Percentiles rank a stretch among this genome's conserved stretches.
These are phyloP conservation scores for Podila clonocystis DNA, from an alignment of 192 early-diverging fungal genomes.

Conservation along the genomic window DNA sequence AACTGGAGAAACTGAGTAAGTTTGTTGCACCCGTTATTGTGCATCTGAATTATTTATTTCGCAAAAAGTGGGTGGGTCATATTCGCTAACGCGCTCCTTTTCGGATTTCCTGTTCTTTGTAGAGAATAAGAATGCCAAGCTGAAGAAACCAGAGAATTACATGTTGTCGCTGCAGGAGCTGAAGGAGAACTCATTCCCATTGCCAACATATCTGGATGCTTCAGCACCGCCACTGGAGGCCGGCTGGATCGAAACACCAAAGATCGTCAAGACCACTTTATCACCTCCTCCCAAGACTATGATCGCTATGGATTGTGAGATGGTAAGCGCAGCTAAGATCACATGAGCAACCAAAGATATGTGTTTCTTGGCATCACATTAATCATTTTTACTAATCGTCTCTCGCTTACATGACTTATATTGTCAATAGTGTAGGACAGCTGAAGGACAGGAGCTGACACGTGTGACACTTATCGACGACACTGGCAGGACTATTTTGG, in stretches of 20 bases:
- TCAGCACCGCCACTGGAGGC: slow-evolving; percentile 15
- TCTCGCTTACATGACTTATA: neutral
- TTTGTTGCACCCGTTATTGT: neutral
- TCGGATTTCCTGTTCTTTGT: neutral
- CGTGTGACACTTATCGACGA: slow-evolving; percentile 62
- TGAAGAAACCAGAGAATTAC: slow-evolving; percentile 53
- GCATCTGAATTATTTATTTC: neutral
- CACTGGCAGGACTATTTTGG: slow-evolving; percentile 51
- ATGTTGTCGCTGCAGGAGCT: slow-evolving; percentile 54
- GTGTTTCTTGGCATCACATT: neutral
- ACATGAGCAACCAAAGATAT: neutral
- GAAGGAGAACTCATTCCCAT: slow-evolving; percentile 53
- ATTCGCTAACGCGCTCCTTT: neutral
- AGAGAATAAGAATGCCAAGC: slow-evolving; percentile 21
- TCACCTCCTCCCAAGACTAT: slow-evolving; percentile 48
- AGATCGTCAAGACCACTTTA: slow-evolving; percentile 21
- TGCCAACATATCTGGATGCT: slow-evolving; percentile 52
- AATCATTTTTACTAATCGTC: neutral
- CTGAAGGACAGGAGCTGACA: slow-evolving; percentile 48
- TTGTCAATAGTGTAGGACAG: slow-evolving; percentile 29
- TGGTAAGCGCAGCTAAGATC: slow-evolving; percentile 47
- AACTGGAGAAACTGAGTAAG: slow-evolving; percentile 41
- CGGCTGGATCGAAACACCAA: slow-evolving; percentile 61
- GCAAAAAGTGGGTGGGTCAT: neutral
- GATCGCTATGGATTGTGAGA: slow-evolving; percentile 71